phyloP scores from a whole-genome alignment of 2,329 filamentous ascomycete species.

The Botrytis byssoidea region DNA sequence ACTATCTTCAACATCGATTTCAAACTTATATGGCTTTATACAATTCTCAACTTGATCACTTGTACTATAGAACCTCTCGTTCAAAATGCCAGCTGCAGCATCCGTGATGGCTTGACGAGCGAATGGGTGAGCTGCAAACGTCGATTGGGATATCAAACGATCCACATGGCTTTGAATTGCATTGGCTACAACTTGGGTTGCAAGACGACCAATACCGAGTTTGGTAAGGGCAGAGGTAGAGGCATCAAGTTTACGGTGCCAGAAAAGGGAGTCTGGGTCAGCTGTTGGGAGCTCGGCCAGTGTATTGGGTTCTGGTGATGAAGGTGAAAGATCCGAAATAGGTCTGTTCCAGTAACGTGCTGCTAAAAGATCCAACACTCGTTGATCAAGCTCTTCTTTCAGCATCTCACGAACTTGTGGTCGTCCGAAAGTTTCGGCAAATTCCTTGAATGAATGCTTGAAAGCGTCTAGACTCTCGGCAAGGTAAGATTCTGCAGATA shows the following conservation, averaged over 20 bases:
- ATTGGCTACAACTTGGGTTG: slow-evolving; percentile 85
- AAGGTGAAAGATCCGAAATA: slow-evolving; percentile 72
- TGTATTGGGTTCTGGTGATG: slow-evolving; percentile 66
- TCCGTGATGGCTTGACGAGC: slow-evolving; percentile 91
- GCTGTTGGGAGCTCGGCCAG: slow-evolving; percentile 80
- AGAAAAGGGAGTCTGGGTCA: slow-evolving; percentile 81
- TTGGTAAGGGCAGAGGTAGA: slow-evolving; percentile 90
- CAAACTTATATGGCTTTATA: slow-evolving; percentile 98
- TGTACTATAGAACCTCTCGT: slow-evolving; percentile 94
- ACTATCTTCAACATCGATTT: slow-evolving; percentile 87
- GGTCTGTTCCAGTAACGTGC: slow-evolving; percentile 98
- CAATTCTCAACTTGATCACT: slow-evolving; percentile 98
- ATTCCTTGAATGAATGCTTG: slow-evolving; percentile 96
- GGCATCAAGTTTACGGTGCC: slow-evolving; percentile 91
- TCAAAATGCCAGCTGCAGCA: slow-evolving; percentile 83
- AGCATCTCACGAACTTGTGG: slow-evolving; percentile 85
- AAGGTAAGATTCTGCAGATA: slow-evolving; percentile 94
- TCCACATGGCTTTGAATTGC: slow-evolving; percentile 86
- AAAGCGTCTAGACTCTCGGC: slow-evolving; percentile 93
- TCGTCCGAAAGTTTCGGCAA: slow-evolving; percentile 84
- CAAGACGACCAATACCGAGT: slow-evolving; percentile 86
- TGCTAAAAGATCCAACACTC: slow-evolving; percentile 87
- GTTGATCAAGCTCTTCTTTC: slow-evolving; percentile 90
- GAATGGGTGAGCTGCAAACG: slow-evolving; percentile 87
- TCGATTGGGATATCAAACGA: slow-evolving; percentile 72